These are phyloP conservation scores for Mucor lusitanicus DNA, from an alignment of 371 early-diverging fungal species.

Conservation along the genomic window DNA sequence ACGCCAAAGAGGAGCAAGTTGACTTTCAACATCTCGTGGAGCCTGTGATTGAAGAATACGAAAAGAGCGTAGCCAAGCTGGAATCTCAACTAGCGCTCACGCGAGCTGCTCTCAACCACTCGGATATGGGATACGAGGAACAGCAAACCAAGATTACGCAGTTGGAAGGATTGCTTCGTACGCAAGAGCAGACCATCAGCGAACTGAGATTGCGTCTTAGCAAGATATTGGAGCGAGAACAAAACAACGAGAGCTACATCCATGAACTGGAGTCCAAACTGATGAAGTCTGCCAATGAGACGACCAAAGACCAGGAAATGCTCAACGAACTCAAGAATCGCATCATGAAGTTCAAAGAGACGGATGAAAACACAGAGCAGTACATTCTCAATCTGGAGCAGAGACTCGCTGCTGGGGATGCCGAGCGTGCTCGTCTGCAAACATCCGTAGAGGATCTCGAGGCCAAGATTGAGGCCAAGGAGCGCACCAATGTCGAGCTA, in stretches of 20 bases:
- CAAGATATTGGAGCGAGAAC: constrained; percentile 35
- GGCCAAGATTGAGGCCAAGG: constrained; percentile 22
- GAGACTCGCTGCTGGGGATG: constrained; percentile 23
- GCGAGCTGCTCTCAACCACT: constrained; percentile 53
- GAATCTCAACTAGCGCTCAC: constrained; percentile 62
- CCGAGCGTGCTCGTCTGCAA: constrained; percentile 16
- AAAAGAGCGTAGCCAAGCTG: constrained; percentile 59
- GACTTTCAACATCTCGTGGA: constrained; percentile 65
- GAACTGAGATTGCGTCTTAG: constrained; percentile 12
- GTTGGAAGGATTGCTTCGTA: constrained; percentile 28
- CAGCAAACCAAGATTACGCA: constrained; percentile 43
- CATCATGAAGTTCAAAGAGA: constrained; percentile 41
- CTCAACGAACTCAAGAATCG: constrained; percentile 30
- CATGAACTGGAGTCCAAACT: constrained; percentile 49
- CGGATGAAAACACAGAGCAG: constrained; percentile 45
- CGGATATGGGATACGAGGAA: constrained; percentile 52
- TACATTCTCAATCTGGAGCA: constrained; percentile 39
- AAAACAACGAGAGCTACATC: constrained; percentile 40
- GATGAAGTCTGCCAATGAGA: constrained; percentile 25
- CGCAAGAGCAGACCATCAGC: constrained; percentile 29
- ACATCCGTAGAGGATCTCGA: constrained; percentile 23
- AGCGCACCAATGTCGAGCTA: constrained; percentile 22
- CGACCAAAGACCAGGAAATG: constrained; percentile 30
- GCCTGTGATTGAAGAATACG: constrained; percentile 69
- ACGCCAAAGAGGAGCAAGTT: constrained; percentile 13